Conservation (phyloP, 2,329 filamentous ascomycete species). For the Fusarium sp. region DNA sequence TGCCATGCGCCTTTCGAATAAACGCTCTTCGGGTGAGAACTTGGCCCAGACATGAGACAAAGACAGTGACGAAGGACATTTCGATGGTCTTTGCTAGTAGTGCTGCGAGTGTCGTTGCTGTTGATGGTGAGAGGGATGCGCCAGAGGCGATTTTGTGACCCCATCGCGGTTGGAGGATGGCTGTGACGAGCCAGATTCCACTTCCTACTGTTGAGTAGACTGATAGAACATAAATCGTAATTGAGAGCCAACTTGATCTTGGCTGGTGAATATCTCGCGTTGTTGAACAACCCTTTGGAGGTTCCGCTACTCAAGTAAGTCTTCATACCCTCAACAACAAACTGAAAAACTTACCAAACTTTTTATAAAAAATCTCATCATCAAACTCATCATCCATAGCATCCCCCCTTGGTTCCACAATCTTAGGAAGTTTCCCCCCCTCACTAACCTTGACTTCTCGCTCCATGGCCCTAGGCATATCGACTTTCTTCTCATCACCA, state of each 20-base stretch:
- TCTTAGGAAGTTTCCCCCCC: constrained; percentile 1
- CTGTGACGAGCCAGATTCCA: constrained; percentile 71
- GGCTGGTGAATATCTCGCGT: constrained; percentile 43
- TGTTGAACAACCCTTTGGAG: constrained; percentile 47
- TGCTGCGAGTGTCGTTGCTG: constrained; percentile 72
- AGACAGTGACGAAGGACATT: constrained; percentile 78
- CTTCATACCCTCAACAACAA: neutral
- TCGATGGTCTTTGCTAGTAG: constrained; percentile 80
- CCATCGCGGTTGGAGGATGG: constrained; percentile 69
- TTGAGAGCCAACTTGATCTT: constrained; percentile 57
- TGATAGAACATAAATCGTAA: constrained; percentile 58
- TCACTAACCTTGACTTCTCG: constrained; percentile 2
- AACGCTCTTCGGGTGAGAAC: constrained; percentile 75
- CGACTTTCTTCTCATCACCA: neutral
- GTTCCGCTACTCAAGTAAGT: constrained; percentile 32
- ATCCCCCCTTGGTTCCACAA: constrained; percentile 24
- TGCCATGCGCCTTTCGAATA: constrained; percentile 65
- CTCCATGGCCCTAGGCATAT: constrained; percentile 1
- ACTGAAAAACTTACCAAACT: constrained; percentile 40
- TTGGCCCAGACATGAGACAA: constrained; percentile 78
- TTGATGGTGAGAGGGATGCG: constrained; percentile 64
- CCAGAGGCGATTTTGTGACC: constrained; percentile 63
- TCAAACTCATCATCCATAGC: constrained; percentile 36
- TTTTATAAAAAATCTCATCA: constrained; percentile 45
- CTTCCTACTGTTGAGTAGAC: constrained; percentile 71